Conservation (phyloP, 192 early-diverging fungal genomes). For the Spizellomyces punctatus region DNA sequence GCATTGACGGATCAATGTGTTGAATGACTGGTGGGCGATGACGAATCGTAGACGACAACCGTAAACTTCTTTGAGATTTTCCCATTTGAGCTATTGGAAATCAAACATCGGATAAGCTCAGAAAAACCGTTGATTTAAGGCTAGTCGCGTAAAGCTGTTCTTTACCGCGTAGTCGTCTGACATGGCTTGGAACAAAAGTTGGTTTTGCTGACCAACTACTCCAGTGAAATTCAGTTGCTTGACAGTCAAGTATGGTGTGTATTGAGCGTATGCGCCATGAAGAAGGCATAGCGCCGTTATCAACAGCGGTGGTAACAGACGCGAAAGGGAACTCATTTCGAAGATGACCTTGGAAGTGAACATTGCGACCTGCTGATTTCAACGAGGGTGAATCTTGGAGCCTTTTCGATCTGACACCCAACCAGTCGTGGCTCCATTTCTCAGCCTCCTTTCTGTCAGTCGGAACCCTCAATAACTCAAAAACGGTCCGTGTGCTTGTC, state of each 20-base stretch:
- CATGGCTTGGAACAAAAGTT: slow-evolving; percentile 17
- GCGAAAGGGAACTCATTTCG: too few relatives aligned
- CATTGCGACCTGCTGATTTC: too few relatives aligned
- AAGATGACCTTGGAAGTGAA: too few relatives aligned
- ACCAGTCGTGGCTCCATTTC: too few relatives aligned
- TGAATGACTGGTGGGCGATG: slow-evolving; percentile 25
- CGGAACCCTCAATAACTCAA: too few relatives aligned
- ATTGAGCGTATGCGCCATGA: neutral
- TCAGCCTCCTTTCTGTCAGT: too few relatives aligned
- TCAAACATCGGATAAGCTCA: neutral
- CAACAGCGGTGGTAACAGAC: too few relatives aligned
- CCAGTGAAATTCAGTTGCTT: slow-evolving; percentile 19
- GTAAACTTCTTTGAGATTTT: slow-evolving; percentile 12
- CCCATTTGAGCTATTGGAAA: slow-evolving; percentile 21
- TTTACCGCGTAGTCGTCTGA: slow-evolving; percentile 8
- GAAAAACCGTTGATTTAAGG: neutral
- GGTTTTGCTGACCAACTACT: neutral
- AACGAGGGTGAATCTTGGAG: too few relatives aligned
- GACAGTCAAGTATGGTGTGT: slow-evolving; percentile 4
- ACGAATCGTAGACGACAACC: slow-evolving; percentile 18
- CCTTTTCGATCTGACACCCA: too few relatives aligned
- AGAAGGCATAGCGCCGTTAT: too few relatives aligned
- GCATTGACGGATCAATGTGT: slow-evolving; percentile 11
- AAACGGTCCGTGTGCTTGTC: too few relatives aligned
- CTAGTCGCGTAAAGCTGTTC: neutral